Percentiles rank a stretch among this genome's conserved stretches.
phyloP scores from a whole-genome alignment of 768 basidiomycete species.

The Podaxis sp. region DNA sequence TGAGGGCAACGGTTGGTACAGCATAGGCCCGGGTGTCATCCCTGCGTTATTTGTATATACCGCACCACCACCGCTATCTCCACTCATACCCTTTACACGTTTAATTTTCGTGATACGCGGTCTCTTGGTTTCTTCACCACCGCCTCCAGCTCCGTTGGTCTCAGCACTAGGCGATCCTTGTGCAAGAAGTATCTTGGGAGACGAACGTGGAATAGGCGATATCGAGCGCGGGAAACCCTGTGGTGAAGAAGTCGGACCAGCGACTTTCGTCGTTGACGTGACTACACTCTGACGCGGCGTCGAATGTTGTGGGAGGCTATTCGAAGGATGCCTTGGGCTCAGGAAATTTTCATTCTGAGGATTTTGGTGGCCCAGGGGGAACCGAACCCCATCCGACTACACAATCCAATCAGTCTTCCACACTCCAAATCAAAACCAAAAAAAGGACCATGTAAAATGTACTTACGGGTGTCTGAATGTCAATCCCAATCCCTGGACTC shows the following conservation, averaged over 20 bases:
- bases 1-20: conserved; percentile 3
- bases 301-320: not conserved
- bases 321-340: not conserved
- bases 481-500: conserved; percentile 8
- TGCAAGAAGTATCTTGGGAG: conserved; percentile 2
- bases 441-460: not conserved
- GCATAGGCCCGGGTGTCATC: conserved; percentile 6
- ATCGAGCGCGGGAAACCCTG: not conserved
- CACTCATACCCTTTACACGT: not conserved
- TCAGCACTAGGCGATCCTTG: not conserved
- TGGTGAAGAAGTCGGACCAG: not conserved
- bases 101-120: not conserved
- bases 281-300: not conserved
- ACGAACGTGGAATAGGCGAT: not conserved
- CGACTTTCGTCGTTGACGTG: not conserved
- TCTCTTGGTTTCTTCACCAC: not conserved
- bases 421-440: not conserved
- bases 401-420: not conserved
- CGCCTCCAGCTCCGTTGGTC: not conserved
- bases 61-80: not conserved
- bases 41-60: conserved; percentile 2
- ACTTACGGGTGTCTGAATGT: conserved; percentile 7
- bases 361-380: not conserved
- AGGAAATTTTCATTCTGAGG: not conserved
- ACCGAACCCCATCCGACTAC: not conserved